A percentile compares a stretch with the other conserved stretches of the same genome.
Conservation (phyloP, 257 asterid species). For the Agastache rugosa region DNA sequence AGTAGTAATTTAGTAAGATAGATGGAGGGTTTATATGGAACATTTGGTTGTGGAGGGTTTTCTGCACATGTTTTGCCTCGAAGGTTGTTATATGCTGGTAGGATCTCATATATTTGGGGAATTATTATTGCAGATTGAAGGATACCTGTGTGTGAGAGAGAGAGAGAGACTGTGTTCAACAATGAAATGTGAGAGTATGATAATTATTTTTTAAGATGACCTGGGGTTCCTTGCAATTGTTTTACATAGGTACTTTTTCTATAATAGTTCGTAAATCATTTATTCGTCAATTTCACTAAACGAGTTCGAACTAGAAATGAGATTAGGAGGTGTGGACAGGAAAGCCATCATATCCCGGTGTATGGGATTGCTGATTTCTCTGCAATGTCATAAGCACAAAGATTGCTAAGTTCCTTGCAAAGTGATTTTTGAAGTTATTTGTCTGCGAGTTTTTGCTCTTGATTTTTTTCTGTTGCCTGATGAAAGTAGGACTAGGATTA, state of each 20-base stretch:
- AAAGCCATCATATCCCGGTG: conserved; percentile 21
- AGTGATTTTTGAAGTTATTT: not conserved
- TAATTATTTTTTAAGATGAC: too few species aligned
- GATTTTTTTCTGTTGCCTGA: not conserved
- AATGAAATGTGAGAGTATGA: too few species aligned
- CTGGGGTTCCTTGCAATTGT: too few species aligned
- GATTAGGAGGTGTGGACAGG: conserved; percentile 18
- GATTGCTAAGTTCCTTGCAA: not conserved
- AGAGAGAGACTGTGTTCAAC: too few species aligned
- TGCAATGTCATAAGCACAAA: not conserved
- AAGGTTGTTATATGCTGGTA: not conserved
- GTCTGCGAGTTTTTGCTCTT: not conserved
- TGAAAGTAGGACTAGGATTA: not conserved
- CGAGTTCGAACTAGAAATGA: not conserved
- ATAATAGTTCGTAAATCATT: not conserved
- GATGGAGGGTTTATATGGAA: not conserved
- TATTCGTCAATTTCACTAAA: not conserved
- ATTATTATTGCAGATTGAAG: too few species aligned
- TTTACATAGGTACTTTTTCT: not conserved
- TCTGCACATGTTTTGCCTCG: not conserved
- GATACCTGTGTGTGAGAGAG: too few species aligned
- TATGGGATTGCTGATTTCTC: too few species aligned
- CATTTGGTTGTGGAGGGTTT: not conserved
- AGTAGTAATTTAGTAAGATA: not conserved
- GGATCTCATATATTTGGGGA: too few species aligned